These are phyloP conservation scores for Telopea speciosissima DNA, from an alignment of 177 flowering plant species.

Conservation along the genomic window DNA sequence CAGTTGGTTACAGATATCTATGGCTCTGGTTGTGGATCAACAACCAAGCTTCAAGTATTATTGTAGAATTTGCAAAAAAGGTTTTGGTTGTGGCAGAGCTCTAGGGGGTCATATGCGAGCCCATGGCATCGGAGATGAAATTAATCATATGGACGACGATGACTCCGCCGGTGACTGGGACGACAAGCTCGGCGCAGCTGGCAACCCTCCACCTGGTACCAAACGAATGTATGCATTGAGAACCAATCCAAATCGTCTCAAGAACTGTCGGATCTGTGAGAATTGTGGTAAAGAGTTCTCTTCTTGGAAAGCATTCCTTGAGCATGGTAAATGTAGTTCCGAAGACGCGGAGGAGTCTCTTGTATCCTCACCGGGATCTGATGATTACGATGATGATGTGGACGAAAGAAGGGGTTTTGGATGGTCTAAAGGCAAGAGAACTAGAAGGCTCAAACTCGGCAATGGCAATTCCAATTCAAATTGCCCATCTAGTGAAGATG, in stretches of 20 bases:
- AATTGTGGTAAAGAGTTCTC: slow-evolving; percentile 84
- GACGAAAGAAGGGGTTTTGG: slow-evolving; percentile 26
- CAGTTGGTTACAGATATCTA: slow-evolving; percentile 7
- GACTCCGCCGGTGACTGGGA: slow-evolving; percentile 64
- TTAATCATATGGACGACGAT: slow-evolving; percentile 46
- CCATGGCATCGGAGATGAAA: slow-evolving; percentile 80
- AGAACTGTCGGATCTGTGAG: slow-evolving; percentile 60
- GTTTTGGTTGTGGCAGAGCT: slow-evolving; percentile 89
- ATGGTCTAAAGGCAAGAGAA: slow-evolving; percentile 75
- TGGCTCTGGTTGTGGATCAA: slow-evolving; percentile 57
- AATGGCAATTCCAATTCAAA: slow-evolving; percentile 22
- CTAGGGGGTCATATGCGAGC: slow-evolving; percentile 99
- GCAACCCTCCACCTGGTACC: slow-evolving; percentile 26
- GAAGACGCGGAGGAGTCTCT: slow-evolving; percentile 55
- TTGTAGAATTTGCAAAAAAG: slow-evolving; percentile 87
- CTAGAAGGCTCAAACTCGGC: slow-evolving; percentile 43
- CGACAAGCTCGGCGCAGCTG: slow-evolving; percentile 27
- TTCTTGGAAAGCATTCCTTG: slow-evolving; percentile 91
- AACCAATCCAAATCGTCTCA: slow-evolving; percentile 70
- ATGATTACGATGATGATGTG: slow-evolving; percentile 43
- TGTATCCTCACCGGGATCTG: slow-evolving; percentile 48
- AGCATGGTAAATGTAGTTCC: slow-evolving; percentile 71
- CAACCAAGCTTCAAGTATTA: slow-evolving; percentile 56
- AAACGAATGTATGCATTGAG: slow-evolving; percentile 73
- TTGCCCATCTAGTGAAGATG: slow-evolving; percentile 58